Evolutionary conservation across 1,284 basidiomycete species (phyloP), one percentile per base, ranked within the genome.

Genomic region (Meira miltonrushii): DNA sequence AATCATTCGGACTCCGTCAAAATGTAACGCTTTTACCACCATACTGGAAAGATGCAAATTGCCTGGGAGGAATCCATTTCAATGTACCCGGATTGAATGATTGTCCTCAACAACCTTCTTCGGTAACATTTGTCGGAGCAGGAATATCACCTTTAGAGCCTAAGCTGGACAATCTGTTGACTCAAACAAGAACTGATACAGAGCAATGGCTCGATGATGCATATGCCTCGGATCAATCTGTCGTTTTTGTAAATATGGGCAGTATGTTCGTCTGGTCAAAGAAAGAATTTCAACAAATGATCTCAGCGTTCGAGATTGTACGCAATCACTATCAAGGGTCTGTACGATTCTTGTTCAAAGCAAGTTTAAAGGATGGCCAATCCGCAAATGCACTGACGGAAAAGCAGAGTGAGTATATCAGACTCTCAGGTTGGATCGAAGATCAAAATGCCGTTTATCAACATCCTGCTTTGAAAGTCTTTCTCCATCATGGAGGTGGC

Each of bases 201-300:
- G 41, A 21, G 6, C n/a, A 43, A 15, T 43, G n/a, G 41, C 6
- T 48, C 4, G 46, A 48, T 23, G 46, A 48, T 21, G 46, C 46
- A 13, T 48, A 48, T 25, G n/a, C 17, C 7, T 2, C 5, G 5
- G 23, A 23, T 12, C 61, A 69, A 54, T 64, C 62, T 21, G 70
- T 75, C 15, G 58, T 75, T 17, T 75, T 74, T 46, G 62, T 75
- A 48, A 75, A 75, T 62, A 68, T 75, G 67, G 73, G 73, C n/a
- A 70, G 66, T 57, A 74, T 75, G 55, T 75, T 75, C 58, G 51
- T 64, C 57, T 75, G 66, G 65, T 60, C 61, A 10, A 51, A 59
- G 25, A 19, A 59, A 9, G 73, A 75, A 40, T 70, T 70, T 28
- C 60, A 68, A 41, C 59, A 60, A 13, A 58, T 66, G 39, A 57